These are phyloP conservation scores for Magnolia sinica DNA, from an alignment of 164 flowering plant species.

Conservation along the genomic window DNA sequence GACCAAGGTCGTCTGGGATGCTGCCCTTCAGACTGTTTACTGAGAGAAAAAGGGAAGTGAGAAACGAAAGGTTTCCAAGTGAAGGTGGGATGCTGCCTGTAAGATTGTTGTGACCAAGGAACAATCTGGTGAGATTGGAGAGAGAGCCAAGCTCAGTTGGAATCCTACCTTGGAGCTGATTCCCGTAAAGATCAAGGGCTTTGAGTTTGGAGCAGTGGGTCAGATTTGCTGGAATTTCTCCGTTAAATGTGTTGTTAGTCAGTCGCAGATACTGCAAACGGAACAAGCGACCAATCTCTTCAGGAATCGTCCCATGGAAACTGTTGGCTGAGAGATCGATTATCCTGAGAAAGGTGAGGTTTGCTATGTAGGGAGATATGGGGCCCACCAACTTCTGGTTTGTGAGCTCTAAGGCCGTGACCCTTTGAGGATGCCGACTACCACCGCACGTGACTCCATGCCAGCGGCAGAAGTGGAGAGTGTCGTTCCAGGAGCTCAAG, in stretches of 20 bases:
- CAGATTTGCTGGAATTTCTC: constrained; percentile 6
- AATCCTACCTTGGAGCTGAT: neutral
- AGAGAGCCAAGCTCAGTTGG: constrained; percentile 1
- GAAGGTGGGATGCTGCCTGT: constrained; percentile 5
- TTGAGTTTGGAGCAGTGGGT: constrained; percentile 1
- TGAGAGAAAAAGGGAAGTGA: neutral
- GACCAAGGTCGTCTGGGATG: neutral
- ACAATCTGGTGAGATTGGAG: neutral
- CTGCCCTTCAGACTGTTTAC: neutral
- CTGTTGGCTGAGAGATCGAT: neutral
- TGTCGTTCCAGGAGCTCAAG: constrained; percentile 4
- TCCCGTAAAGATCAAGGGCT: neutral
- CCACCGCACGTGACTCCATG: constrained; percentile 4
- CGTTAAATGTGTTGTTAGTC: neutral
- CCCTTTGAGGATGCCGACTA: neutral
- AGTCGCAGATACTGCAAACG: neutral
- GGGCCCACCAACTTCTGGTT: neutral
- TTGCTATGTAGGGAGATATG: constrained; percentile 9
- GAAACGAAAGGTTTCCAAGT: constrained; percentile 12
- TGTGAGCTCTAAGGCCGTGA: neutral
- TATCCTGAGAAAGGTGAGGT: constrained; percentile 8
- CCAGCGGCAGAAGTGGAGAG: constrained; percentile 6
- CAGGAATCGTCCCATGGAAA: constrained; percentile 9
- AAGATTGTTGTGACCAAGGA: neutral
- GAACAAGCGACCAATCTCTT: constrained; percentile 7